Percentiles rank a stretch among this genome's conserved stretches.
These are phyloP conservation scores for Hyaloscypha hepaticicola DNA, from an alignment of 495 filamentous ascomycete species.

Conservation along the genomic window DNA sequence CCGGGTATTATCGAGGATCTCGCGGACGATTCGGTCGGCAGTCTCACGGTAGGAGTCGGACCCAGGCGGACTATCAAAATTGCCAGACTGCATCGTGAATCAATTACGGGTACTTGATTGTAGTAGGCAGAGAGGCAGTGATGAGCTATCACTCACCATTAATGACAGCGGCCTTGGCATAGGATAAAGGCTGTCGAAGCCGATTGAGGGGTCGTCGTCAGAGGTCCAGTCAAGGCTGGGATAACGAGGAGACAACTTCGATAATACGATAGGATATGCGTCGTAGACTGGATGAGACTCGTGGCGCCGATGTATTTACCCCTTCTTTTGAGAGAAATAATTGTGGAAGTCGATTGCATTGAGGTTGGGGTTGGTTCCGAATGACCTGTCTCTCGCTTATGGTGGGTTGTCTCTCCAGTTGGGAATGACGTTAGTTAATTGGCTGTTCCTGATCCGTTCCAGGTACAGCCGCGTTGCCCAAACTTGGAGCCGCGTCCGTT, in stretches of 20 bases:
- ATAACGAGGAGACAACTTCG: neutral
- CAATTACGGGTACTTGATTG: conserved; percentile 4
- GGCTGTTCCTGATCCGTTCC: neutral
- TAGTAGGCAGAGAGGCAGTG: neutral
- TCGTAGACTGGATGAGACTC: neutral
- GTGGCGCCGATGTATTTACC: neutral
- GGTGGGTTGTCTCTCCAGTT: too few relatives aligned
- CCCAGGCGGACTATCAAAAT: conserved; percentile 55
- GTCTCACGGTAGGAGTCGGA: conserved; percentile 42
- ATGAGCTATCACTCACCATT: conserved; percentile 25
- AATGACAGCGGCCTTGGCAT: conserved; percentile 28
- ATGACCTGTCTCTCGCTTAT: conserved; percentile 6
- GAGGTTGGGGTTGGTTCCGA: neutral
- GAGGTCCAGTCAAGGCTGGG: neutral
- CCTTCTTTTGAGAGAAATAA: neutral
- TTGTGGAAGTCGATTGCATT: neutral
- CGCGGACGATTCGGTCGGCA: conserved; percentile 42
- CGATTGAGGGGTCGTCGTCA: neutral
- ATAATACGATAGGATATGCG: neutral
- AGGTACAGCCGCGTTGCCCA: conserved; percentile 7
- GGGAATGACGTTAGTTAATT: conserved; percentile 6
- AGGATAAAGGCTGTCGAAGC: neutral
- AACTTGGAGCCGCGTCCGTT: conserved; percentile 1
- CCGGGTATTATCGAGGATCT: conserved; percentile 41
- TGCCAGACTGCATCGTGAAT: conserved; percentile 51